Evolutionary conservation across 441 rosid species (phyloP).

Genomic region (Croton setiger): DNA sequence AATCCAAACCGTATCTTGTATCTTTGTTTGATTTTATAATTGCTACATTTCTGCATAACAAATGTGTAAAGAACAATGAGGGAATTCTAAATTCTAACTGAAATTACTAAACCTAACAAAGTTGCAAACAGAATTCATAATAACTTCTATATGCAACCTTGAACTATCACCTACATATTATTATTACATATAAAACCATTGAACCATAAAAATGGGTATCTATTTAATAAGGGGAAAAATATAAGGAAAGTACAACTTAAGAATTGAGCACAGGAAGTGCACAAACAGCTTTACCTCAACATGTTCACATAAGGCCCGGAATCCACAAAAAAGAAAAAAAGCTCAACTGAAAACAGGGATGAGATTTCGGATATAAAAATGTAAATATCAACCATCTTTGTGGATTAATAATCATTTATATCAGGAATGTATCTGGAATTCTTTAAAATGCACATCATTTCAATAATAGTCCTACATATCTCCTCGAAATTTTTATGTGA

Average conservation of each 20-base stretch:
- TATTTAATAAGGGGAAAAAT: background rate
- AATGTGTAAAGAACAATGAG: background rate
- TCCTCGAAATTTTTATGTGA: constrained; percentile 43
- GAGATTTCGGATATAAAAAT: background rate
- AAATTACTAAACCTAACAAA: constrained; percentile 3
- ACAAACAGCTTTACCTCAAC: constrained; percentile 9
- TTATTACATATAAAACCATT: background rate
- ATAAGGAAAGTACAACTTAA: background rate
- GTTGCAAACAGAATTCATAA: background rate
- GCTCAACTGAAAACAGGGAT: constrained; percentile 6
- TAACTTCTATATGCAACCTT: background rate
- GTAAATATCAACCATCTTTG: constrained; percentile 6
- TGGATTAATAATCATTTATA: constrained; percentile 24
- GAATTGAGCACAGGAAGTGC: background rate
- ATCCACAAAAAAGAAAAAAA: constrained; percentile 10
- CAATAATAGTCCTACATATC: constrained; percentile 39
- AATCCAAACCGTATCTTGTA: constrained; percentile 63
- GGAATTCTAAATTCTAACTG: background rate
- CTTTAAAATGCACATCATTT: constrained; percentile 42
- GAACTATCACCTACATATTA: background rate
- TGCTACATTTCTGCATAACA: constrained; percentile 52
- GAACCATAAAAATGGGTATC: background rate
- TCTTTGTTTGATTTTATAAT: constrained; percentile 74
- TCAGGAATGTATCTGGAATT: constrained; percentile 40
- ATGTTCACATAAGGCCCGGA: background rate